Percentiles rank a stretch among this genome's conserved stretches.
These are phyloP conservation scores for Xylariaceae sp. DNA, from an alignment of 2,329 filamentous ascomycete species.

Conservation along the genomic window DNA sequence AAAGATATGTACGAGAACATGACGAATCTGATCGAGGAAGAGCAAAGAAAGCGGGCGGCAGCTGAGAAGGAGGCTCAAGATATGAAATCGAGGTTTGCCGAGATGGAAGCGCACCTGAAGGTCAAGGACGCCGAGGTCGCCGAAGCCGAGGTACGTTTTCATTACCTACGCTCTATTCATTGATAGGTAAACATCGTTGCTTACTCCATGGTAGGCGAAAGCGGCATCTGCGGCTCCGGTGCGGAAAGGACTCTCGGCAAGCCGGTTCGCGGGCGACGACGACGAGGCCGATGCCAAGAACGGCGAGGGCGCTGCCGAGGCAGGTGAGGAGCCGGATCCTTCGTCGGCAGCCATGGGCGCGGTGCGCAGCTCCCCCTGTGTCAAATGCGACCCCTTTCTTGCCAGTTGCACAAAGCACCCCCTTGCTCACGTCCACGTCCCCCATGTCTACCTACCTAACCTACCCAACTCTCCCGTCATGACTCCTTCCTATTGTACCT, in stretches of 20 bases:
- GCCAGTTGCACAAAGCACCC: slow-evolving; percentile 17
- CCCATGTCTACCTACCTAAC: no score
- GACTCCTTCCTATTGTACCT: no score
- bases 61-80: slow-evolving; percentile 24
- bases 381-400: slow-evolving; percentile 26
- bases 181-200: slow-evolving; percentile 2
- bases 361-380: slow-evolving; percentile 49
- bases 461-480: slow-evolving; percentile 1
- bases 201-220: slow-evolving; percentile 32
- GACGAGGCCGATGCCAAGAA: slow-evolving; percentile 26
- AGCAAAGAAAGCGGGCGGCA: slow-evolving; percentile 32
- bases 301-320: slow-evolving; percentile 26
- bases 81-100: slow-evolving; percentile 24
- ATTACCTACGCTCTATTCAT: no score
- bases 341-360: slow-evolving; percentile 59
- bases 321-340: slow-evolving; percentile 55
- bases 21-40: slow-evolving; percentile 53
- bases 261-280: slow-evolving; percentile 41
- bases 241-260: slow-evolving; percentile 45
- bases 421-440: slow-evolving; percentile 13
- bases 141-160: slow-evolving; percentile 45
- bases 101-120: slow-evolving; percentile 34
- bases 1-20: slow-evolving; percentile 57
- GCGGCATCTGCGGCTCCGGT: slow-evolving; percentile 30
- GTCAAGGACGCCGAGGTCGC: slow-evolving; percentile 57